Conservation (phyloP, 352 stramenopile species). For the Phytophthora chlamydospora region DNA sequence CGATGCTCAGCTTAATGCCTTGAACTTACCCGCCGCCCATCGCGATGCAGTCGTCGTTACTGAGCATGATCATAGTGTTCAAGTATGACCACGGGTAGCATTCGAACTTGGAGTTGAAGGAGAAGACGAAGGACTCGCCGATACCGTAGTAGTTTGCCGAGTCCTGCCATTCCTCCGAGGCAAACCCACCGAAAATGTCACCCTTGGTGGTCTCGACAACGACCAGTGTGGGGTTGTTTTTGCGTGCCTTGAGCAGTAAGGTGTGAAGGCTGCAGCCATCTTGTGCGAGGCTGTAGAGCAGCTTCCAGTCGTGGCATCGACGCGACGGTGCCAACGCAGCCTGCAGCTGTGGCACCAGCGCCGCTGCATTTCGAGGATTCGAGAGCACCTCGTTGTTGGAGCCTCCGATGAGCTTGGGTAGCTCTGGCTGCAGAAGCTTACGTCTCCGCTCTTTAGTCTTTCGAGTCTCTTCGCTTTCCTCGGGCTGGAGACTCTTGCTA, state of each 20-base stretch:
- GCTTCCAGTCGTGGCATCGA: constrained; percentile 70
- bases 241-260: constrained; percentile 49
- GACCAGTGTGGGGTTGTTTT: constrained; percentile 52
- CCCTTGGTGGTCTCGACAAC: constrained; percentile 68
- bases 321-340: constrained; percentile 52
- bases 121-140: constrained; percentile 79
- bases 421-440: constrained; percentile 23
- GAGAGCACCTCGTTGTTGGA: constrained; percentile 55
- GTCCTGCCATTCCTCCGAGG: constrained; percentile 47
- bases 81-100: constrained; percentile 63
- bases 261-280: constrained; percentile 75
- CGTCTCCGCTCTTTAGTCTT: constrained; percentile 33
- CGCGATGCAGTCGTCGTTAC: constrained; percentile 67
- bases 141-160: constrained; percentile 72
- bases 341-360: constrained; percentile 69
- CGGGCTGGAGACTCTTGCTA: constrained; percentile 16
- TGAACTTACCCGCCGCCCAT: constrained; percentile 77
- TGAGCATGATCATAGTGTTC: constrained; percentile 79
- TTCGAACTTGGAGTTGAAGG: constrained; percentile 62
- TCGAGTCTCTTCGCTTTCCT: constrained; percentile 5
- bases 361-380: constrained; percentile 35
- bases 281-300: constrained; percentile 67
- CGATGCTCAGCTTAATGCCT: background rate
- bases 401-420: constrained; percentile 58
- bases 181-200: constrained; percentile 74